These are phyloP conservation scores for Coprinellus micaceus DNA, from an alignment of 768 basidiomycete species.

Conservation along the genomic window DNA sequence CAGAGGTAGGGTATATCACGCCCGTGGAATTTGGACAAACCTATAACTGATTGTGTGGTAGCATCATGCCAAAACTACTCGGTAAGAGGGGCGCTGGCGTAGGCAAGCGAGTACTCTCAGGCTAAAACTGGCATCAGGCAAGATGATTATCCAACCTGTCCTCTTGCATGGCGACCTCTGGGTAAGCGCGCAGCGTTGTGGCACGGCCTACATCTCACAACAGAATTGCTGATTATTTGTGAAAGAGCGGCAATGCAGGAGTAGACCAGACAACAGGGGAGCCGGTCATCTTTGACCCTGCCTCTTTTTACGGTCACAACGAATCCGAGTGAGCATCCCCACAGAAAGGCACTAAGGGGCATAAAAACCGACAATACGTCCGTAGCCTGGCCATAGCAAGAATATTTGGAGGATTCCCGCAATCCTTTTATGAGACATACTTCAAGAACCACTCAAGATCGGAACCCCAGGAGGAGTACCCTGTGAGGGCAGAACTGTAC, in stretches of 20 bases:
- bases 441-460: slow-evolving; percentile 60
- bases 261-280: slow-evolving; percentile 47
- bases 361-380: neutral
- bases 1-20: slow-evolving; percentile 29
- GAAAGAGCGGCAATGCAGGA: slow-evolving; percentile 72
- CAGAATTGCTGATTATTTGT: no score
- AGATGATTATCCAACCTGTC: slow-evolving; percentile 58
- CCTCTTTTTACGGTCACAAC: slow-evolving; percentile 76
- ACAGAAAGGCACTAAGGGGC: neutral
- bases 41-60: slow-evolving; percentile 21
- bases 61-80: slow-evolving; percentile 72
- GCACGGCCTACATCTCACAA: neutral
- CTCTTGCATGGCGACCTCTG: slow-evolving; percentile 79
- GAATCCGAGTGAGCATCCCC: slow-evolving; percentile 65
- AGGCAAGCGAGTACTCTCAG: no score
- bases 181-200: slow-evolving; percentile 37
- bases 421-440: slow-evolving; percentile 61
- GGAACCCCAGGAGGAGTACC: slow-evolving; percentile 62
- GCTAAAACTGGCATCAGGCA: slow-evolving; percentile 26
- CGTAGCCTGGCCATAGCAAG: slow-evolving; percentile 64
- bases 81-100: slow-evolving; percentile 24
- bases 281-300: slow-evolving; percentile 75
- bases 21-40: neutral
- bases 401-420: slow-evolving; percentile 75
- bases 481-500: slow-evolving; percentile 63